These are phyloP conservation scores for Sordariomycetes sp. DNA, from an alignment of 2,329 filamentous ascomycete species.

Conservation along the genomic window DNA sequence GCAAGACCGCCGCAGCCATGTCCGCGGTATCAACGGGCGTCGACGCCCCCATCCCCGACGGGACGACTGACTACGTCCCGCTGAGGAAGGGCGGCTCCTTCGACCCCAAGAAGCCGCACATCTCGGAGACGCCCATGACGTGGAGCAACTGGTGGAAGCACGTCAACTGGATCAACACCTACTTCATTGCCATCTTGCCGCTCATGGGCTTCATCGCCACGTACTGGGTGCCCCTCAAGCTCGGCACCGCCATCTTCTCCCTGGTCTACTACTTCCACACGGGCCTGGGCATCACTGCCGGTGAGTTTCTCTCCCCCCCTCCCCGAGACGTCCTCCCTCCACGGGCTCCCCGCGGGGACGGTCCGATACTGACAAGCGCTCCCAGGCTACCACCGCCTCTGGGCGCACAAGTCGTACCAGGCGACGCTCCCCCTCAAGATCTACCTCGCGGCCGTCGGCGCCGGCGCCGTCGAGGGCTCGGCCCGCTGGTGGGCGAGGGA, in stretches of 20 bases:
- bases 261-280: slow-evolving; percentile 75
- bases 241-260: slow-evolving; percentile 61
- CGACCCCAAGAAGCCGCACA: slow-evolving; percentile 63
- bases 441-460: slow-evolving; percentile 69
- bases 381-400: slow-evolving; percentile 61
- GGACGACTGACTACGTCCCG: slow-evolving; percentile 42
- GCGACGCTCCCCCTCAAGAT: slow-evolving; percentile 64
- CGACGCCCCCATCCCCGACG: slow-evolving; percentile 30
- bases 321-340: background rate
- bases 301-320: slow-evolving; percentile 25
- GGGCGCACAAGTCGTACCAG: slow-evolving; percentile 78
- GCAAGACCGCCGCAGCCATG: background rate
- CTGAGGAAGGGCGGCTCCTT: slow-evolving; percentile 12
- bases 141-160: slow-evolving; percentile 80
- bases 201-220: slow-evolving; percentile 58
- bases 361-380: background rate
- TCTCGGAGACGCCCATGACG: slow-evolving; percentile 71
- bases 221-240: slow-evolving; percentile 63
- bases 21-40: background rate
- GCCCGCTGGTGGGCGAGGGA: slow-evolving; percentile 83
- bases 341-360: background rate
- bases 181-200: slow-evolving; percentile 68
- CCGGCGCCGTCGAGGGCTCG: slow-evolving; percentile 74
- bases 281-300: slow-evolving; percentile 66
- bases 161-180: slow-evolving; percentile 85